Evolutionary conservation across 805 yeast genomes (phyloP), one percentile per base, ranked within the genome.

Genomic region (Lachancea sp.): DNA sequence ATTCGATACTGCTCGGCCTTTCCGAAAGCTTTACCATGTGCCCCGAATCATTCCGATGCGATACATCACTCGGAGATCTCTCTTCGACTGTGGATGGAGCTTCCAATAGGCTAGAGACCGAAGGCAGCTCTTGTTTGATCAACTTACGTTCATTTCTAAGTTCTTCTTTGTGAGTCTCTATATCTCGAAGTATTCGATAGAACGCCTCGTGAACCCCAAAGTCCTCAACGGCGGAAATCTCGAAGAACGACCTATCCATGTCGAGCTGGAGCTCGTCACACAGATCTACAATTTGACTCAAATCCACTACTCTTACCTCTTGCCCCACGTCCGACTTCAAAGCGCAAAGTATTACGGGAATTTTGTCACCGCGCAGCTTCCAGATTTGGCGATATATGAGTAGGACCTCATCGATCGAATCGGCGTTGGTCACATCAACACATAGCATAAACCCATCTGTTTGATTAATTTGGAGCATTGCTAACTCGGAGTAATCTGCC

Each of bases 371-470:
- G 15, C 52, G 47, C 12, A 50, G 42, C 9, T 48, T 43, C 26
- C 52, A 48, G 17, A 58, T 52, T 25, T 46, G 48, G 12, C 50
- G 35, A 11, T 45, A 45, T 29, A 50, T 50, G 8, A 45, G 41
- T 35, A 38, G 43, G 34, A 59, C 25, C 31, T 49, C 41, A 2
- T 43, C 45, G 17, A 59, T 47, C 2, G 61, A 48, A 16, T 47
- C 51, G 2, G 34, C 29, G 38, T 47, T 43, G 1, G 54, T 49
- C 3, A 52, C 40, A 37, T 55, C 60, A 37, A 48, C 54, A 37
- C 60, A 58, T 23, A 58, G 20, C 7, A 58, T 34, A 31, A 59
- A 57, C 13, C 55, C 58, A 46, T 61, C 64, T 2, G 61, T 46
- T 41, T 61, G 64, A 8, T 40, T 36, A 5, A 57, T 45, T 41